Evolutionary conservation across 805 yeast genomes (phyloP), one percentile per base, ranked within the genome.

Genomic region (Jamesozyma piceae): DNA sequence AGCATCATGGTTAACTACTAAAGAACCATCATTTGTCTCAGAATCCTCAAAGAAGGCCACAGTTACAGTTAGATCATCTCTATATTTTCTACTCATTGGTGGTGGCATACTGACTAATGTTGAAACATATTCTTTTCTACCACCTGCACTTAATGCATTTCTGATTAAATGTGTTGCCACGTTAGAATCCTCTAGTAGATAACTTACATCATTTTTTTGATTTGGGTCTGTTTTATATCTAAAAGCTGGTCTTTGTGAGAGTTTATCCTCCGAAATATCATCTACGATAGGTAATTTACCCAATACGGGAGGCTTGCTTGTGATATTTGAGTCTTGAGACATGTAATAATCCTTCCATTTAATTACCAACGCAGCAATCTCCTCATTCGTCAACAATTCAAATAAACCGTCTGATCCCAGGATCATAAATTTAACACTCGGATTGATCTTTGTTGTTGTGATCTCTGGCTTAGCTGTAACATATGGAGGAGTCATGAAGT

Each of bases 381-480:
- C 96, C 56, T 87, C 96, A 62, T 89, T 89, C 18, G 90, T 76
- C 43, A 92, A 71, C 76, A 90, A 74, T 62, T 92, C 98, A 63
- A 81, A 92, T 40, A 92, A 69, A 0, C 98, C 98, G 65, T 92
- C 98, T 18, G 94, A 80, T 0, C 90, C 98, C 75, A 92, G 69
- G 27, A 92, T 95, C 60, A 92, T 66, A 54, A 92, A 92, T 57
- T 87, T 92, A 49, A 80, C 77, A 18, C 72, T 68, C 1, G 88
- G 82, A 39, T 73, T 72, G 39, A 89, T 74, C 54, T 80, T 77
- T 11, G 89, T 82, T 2, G 95, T 80, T 2, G 95, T 82, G 21
- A 89, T 72, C 24, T 83, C 95, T 0, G 98, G 98, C 60, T 82
- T 89, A 1, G 98, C 97, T 1, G 98, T 92, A 30, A 92, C 97